These are phyloP conservation scores for Biscogniauxia sp. DNA, from an alignment of 2,329 filamentous ascomycete genomes.

Conservation along the genomic window DNA sequence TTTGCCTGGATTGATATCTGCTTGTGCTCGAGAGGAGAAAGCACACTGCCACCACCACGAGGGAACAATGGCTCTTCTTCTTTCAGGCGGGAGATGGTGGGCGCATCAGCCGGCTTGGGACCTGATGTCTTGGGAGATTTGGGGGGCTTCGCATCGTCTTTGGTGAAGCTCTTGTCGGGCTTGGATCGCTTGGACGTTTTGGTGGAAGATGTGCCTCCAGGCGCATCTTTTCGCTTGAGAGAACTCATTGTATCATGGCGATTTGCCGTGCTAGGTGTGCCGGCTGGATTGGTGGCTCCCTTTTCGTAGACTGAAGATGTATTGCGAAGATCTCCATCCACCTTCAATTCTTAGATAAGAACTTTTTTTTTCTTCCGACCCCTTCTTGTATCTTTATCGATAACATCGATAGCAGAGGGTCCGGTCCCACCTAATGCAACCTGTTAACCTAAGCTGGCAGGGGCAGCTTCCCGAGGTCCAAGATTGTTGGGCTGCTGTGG, in stretches of 20 bases:
- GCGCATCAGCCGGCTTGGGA: slow-evolving; percentile 28
- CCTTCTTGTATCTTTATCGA: slow-evolving; percentile 11
- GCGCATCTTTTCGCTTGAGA: slow-evolving; percentile 58
- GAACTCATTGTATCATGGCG: slow-evolving; percentile 47
- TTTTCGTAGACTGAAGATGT: slow-evolving; percentile 2
- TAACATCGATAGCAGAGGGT: slow-evolving; percentile 4
- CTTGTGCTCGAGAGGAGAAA: slow-evolving; percentile 93
- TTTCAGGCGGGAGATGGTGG: slow-evolving; percentile 48
- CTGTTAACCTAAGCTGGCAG: too few species aligned
- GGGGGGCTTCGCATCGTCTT: slow-evolving; percentile 33
- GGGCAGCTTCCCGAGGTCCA: too few species aligned
- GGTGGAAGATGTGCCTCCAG: slow-evolving; percentile 46
- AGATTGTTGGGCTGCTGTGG: too few species aligned
- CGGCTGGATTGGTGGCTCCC: slow-evolving; percentile 1
- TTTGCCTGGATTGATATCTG: slow-evolving; percentile 94
- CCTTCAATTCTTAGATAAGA: slow-evolving; percentile 7
- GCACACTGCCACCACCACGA: slow-evolving; percentile 82
- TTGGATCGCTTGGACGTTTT: slow-evolving; percentile 51
- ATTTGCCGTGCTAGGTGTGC: slow-evolving; percentile 6
- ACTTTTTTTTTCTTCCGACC: slow-evolving; percentile 5
- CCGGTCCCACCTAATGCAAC: too few species aligned
- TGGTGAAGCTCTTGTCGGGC: slow-evolving; percentile 33
- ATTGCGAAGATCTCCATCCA: slow-evolving; percentile 1
- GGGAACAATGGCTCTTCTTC: slow-evolving; percentile 91
- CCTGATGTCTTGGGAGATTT: slow-evolving; percentile 24